Evolutionary conservation across 768 basidiomycete genomes (phyloP), one percentile per base, ranked within the genome.

Genomic region (Kwoniella dendrophila): DNA sequence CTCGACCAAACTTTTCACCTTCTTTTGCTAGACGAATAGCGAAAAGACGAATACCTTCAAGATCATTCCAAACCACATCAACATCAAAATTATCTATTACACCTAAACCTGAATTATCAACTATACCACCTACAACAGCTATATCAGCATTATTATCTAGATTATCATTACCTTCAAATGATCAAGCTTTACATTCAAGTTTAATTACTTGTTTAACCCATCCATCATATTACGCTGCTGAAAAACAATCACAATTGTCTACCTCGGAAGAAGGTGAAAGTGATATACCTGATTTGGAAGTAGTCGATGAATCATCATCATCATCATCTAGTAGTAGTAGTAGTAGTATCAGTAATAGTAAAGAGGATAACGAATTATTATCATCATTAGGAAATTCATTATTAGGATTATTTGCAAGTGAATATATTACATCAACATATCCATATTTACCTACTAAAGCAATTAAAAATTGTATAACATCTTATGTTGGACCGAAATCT

Each of bases 391-490:
- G 93, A 40, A 96, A 96, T 81, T 83, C 90, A 0, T 83, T 96
- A 59, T 85, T 96, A 81, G 94, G 94, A 56, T 83, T 96, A 30
- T 93, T 96, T 76, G 89, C 91, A 8, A 80, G 90, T 2, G 94
- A 98, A 80, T 86, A 88, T 75, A 81, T 96, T 40, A 84, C 89
- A 57, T 82, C 87, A 12, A 83, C 86, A 45, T 97, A 89, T 78
- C 95, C 95, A 0, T 88, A 94, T 73, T 84, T 98, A 27, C 95
- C 95, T 1, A 92, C 91, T 22, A 87, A 90, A 56, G 92, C 92
- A 24, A 81, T 91, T 69, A 94, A 96, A 80, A 89, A 90, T 5
- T 92, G 90, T 14, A 86, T 95, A 60, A 92, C 90, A 41, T 90
- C 92, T 56, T 90, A 91, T 78, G 94, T 93, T 32, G 95, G 95